Conservation (phyloP, 2,329 filamentous ascomycete genomes). For the Eurotiales sp. region DNA sequence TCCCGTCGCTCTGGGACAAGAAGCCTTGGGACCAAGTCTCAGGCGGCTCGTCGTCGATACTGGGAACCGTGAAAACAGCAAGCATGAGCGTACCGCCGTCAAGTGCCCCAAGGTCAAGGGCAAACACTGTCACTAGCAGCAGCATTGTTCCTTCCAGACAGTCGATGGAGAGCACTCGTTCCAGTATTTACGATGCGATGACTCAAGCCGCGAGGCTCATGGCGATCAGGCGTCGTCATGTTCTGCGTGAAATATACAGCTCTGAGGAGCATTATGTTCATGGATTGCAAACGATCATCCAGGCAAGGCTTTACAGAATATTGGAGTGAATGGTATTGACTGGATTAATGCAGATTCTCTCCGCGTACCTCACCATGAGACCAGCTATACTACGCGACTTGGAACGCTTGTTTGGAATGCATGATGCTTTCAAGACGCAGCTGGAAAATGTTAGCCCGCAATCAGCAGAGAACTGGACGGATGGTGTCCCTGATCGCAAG, state of each 20-base stretch:
- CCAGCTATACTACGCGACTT: conserved; percentile 75
- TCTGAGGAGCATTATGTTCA: conserved; percentile 88
- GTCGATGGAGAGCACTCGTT: conserved; percentile 56
- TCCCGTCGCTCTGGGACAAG: conserved; percentile 22
- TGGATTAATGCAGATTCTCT: conserved; percentile 58
- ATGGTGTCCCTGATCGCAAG: conserved; percentile 18
- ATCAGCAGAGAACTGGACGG: conserved; percentile 39
- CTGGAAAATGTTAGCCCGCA: conserved; percentile 68
- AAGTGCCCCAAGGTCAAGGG: conserved; percentile 62
- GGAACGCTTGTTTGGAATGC: conserved; percentile 73
- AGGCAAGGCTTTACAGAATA: conserved; percentile 51
- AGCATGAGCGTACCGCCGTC: conserved; percentile 71
- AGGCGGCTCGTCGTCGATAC: conserved; percentile 71
- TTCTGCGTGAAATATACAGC: conserved; percentile 78
- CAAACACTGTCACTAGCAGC: conserved; percentile 56
- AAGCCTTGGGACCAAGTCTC: conserved; percentile 61
- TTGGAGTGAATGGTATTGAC: not conserved
- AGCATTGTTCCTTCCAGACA: conserved; percentile 46
- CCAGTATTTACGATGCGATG: conserved; percentile 43
- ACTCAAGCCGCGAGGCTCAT: conserved; percentile 70
- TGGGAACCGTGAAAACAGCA: conserved; percentile 76
- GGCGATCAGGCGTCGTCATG: conserved; percentile 69
- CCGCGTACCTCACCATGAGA: conserved; percentile 68
- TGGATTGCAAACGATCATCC: conserved; percentile 80
- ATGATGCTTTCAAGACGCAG: conserved; percentile 74